Evolutionary conservation across 2,329 filamentous ascomycete genomes (phyloP), one percentile per base, ranked within the genome.

Genomic region (Epichloe aotearoae): DNA sequence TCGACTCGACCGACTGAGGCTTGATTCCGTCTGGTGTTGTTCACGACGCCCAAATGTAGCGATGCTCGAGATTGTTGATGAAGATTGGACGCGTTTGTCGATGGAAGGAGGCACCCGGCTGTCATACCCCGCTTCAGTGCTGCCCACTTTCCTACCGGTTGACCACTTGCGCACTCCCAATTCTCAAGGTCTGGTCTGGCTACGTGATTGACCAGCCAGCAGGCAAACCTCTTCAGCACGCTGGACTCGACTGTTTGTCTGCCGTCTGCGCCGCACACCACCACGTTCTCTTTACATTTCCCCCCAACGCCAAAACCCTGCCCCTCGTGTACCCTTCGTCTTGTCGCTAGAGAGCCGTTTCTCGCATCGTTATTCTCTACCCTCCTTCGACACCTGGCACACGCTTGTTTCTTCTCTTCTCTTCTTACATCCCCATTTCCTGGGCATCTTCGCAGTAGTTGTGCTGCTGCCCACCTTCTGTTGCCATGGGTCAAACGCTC

Each of bases 401-500:
- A 26, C 40, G 33, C 47, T 49, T 42, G 34, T 40, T 20, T 19
- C 44, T 38, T 44, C 46, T 47, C 44, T 37, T 43, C 46, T 55
- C 46, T n/a, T 49, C 45, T 51, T 46, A 37, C 46, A 42, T 46
- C 46, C 53, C 50, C 49, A 52, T 50, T 52, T 50, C 51, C 49
- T 50, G 50, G 55, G 52, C 53, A 47, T 50, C 51, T 57, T 57
- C 55, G 56, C 56, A 57, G 51, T 57, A 60, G 59, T 59, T 56
- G 41, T 54, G 57, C 57, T 59, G 49, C 56, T 55, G 50, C 58
- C 59, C 55, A 57, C 54, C 58, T 58, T 59, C 53, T 53, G 59
- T 50, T 64, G 58, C 57, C 73, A 98, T 98, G 93, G 93, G 93
- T 80, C 93, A 98, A 79, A 98, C 93, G 71, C 84, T 98, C 67